A percentile compares a stretch with the other conserved stretches of the same genome.
Evolutionary conservation across 768 basidiomycete genomes (phyloP).

Genomic region (Sporobolomyces phaffii): DNA sequence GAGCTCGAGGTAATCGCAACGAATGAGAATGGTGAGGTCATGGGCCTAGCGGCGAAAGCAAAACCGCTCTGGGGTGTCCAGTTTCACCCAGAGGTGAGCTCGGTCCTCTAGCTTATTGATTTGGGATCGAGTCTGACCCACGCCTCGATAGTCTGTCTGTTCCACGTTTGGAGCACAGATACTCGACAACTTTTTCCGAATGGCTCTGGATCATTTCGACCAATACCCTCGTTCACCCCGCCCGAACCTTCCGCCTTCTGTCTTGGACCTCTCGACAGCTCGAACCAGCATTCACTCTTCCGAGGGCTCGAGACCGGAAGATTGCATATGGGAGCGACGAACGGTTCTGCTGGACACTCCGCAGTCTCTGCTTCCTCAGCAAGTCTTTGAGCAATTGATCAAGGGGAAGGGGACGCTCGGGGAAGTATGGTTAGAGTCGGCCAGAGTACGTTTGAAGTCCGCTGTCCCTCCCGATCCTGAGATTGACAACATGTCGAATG

Average conservation of each 20-base stretch:
- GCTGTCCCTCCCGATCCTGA: not conserved
- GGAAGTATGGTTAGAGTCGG: conserved; percentile 37
- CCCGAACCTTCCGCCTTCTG: not conserved
- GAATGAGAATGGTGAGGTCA: conserved; percentile 10
- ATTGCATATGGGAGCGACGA: conserved; percentile 19
- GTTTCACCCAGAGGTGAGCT: conserved; percentile 37
- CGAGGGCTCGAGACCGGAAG: no score
- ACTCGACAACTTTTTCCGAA: conserved; percentile 33
- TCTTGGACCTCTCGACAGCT: not conserved
- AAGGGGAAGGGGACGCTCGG: conserved; percentile 14
- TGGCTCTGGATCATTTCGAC: not conserved
- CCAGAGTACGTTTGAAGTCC: conserved; percentile 7
- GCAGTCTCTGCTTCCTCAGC: not conserved
- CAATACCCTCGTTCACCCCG: not conserved
- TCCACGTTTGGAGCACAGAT: conserved; percentile 26
- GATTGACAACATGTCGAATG: not conserved
- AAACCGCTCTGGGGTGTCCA: conserved; percentile 36
- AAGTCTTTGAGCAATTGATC: conserved; percentile 22
- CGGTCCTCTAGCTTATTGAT: not conserved
- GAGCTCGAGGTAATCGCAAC: conserved; percentile 29
- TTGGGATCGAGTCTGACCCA: not conserved
- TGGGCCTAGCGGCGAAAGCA: conserved; percentile 17
- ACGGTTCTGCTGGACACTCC: not conserved
- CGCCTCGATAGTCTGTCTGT: conserved; percentile 33
- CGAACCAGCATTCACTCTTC: not conserved